Percentiles rank a stretch among this genome's conserved stretches.
Evolutionary conservation across 306 rosid species (phyloP).

Genomic region (Glycine latifolia): DNA sequence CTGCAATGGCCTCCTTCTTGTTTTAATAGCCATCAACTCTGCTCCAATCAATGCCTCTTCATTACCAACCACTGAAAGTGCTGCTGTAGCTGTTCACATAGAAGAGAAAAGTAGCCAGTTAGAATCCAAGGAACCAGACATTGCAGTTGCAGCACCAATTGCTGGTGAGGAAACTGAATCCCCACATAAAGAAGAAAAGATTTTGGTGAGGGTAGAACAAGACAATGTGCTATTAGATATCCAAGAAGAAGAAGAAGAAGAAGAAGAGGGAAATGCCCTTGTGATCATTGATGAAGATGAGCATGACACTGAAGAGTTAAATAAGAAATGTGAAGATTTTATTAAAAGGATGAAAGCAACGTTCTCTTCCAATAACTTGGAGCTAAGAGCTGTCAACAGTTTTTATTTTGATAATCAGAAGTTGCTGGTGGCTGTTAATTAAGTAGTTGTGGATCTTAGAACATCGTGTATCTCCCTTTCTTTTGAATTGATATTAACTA

Average conservation of each 20-base stretch:
- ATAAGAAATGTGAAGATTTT: conserved; percentile 83
- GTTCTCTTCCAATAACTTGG: conserved; percentile 47
- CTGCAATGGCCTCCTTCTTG: conserved; percentile 72
- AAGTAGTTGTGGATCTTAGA: not conserved
- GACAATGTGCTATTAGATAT: no score
- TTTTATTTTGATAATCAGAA: conserved; percentile 23
- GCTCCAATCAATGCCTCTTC: conserved; percentile 48
- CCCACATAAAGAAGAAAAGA: conserved; percentile 27
- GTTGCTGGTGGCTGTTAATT: conserved; percentile 21
- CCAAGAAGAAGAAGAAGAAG: not conserved
- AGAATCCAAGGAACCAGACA: conserved; percentile 7
- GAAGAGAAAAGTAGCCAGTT: not conserved
- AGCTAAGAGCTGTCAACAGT: conserved; percentile 35
- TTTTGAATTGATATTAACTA: conserved; percentile 8
- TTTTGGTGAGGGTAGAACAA: not conserved
- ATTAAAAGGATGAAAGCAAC: conserved; percentile 70
- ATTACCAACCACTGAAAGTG: not conserved
- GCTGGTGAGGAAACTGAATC: conserved; percentile 15
- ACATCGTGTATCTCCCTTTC: no score
- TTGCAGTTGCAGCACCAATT: conserved; percentile 2
- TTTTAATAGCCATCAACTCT: conserved; percentile 56
- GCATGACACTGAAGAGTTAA: conserved; percentile 67
- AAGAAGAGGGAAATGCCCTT: not conserved
- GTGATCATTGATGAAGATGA: conserved; percentile 15
- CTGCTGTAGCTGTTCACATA: not conserved